These are phyloP conservation scores for Lepraria neglecta DNA, from an alignment of 495 filamentous ascomycete species.

Conservation along the genomic window DNA sequence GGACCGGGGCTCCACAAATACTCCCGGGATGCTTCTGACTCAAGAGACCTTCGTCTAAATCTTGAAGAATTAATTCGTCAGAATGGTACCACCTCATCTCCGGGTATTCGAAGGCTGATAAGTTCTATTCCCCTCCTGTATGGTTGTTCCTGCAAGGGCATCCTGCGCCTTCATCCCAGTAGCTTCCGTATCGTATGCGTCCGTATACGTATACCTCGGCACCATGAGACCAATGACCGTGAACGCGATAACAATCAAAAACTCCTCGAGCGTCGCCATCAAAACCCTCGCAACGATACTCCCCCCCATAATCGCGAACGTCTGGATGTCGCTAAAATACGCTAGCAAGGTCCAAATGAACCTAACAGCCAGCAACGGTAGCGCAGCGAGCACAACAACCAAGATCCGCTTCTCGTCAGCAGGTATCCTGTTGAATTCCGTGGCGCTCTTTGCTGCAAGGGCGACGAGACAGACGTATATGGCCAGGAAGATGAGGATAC, in stretches of 20 bases:
- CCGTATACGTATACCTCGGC: conserved; percentile 47
- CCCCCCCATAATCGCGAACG: conserved; percentile 10
- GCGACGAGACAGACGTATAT: conserved; percentile 19
- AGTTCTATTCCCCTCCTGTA: no score
- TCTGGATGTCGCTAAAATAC: conserved; percentile 17
- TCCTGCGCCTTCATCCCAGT: not conserved
- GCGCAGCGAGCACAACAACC: conserved; percentile 9
- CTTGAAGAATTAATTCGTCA: no score
- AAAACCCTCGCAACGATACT: conserved; percentile 11
- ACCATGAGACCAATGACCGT: conserved; percentile 14
- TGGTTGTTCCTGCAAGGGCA: no score
- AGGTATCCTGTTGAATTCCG: conserved; percentile 1
- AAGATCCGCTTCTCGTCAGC: conserved; percentile 17
- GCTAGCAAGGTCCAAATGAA: conserved; percentile 20
- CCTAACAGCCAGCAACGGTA: conserved; percentile 22
- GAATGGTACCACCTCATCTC: no score
- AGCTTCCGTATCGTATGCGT: not conserved
- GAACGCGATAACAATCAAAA: conserved; percentile 20
- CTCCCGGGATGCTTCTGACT: no score
- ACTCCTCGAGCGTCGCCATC: conserved; percentile 23
- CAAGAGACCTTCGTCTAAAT: no score
- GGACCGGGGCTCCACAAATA: no score
- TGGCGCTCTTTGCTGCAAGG: conserved; percentile 13
- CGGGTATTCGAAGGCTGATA: no score
- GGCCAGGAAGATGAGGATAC: conserved; percentile 21